phyloP scores from a whole-genome alignment of 148 eudicot genomes.

The Heliamphora exappendiculata region DNA sequence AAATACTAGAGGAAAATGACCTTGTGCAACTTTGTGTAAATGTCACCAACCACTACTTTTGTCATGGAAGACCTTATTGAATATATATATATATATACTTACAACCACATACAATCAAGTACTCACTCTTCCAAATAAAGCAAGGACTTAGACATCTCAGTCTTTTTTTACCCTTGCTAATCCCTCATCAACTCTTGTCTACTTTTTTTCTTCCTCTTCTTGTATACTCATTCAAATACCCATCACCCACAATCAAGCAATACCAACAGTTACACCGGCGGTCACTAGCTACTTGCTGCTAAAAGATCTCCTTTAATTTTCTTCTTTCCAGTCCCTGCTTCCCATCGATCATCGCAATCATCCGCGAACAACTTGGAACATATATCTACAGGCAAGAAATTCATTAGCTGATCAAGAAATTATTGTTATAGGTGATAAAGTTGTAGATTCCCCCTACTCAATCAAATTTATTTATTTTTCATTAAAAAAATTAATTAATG shows the following conservation, averaged over 20 bases:
- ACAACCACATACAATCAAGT: not conserved
- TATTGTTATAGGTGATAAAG: not conserved
- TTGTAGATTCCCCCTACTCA: not conserved
- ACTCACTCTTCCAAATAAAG: conserved; percentile 3
- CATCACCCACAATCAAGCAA: not conserved
- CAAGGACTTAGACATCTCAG: conserved; percentile 20
- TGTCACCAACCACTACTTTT: conserved; percentile 33
- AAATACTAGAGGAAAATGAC: conserved; percentile 10
- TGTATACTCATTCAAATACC: conserved; percentile 1
- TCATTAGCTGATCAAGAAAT: not conserved
- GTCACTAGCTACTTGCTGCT: not conserved
- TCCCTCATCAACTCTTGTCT: not conserved
- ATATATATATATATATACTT: not conserved
- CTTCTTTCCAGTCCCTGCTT: not conserved
- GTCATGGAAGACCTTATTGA: conserved; percentile 11
- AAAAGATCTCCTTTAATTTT: not conserved
- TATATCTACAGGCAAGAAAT: not conserved
- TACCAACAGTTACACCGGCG: too few species aligned
- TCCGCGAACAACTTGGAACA: not conserved
- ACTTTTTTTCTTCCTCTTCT: not conserved
- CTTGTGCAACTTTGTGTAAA: not conserved
- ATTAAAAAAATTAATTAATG: too few species aligned
- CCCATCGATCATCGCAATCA: not conserved
- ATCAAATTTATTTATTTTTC: not conserved
- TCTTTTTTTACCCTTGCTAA: conserved; percentile 5